phyloP scores from a whole-genome alignment of 164 flowering plant species.

The Magnolia kwangsiensis region DNA sequence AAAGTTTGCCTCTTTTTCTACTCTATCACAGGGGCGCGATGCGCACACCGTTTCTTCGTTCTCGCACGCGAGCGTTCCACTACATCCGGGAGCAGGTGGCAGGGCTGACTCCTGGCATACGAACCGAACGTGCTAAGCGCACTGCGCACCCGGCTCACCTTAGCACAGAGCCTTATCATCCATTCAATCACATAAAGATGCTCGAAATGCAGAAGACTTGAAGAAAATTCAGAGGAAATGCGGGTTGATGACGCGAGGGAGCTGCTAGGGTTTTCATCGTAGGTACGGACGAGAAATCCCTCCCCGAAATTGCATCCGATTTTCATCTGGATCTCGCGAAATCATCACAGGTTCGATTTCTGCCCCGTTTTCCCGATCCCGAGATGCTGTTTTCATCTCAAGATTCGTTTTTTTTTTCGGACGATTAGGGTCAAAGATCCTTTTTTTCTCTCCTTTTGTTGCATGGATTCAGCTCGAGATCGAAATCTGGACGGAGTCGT shows the following conservation, averaged over 20 bases:
- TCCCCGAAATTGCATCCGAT: not conserved
- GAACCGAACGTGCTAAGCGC: no score
- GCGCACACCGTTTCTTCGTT: not conserved
- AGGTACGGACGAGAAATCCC: not conserved
- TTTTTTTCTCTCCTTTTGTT: not conserved
- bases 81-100: not conserved
- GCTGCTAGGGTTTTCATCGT: constrained; percentile 39
- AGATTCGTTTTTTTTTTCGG: not conserved
- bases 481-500: not conserved
- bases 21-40: not conserved
- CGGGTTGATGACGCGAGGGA: constrained; percentile 41
- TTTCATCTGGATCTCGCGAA: not conserved
- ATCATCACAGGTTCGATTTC: not conserved
- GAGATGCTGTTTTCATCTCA: not conserved
- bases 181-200: not conserved
- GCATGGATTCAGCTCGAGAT: not conserved
- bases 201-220: constrained; percentile 6
- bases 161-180: not conserved
- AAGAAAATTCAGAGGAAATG: constrained; percentile 24
- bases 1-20: not conserved
- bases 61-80: not conserved
- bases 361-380: not conserved
- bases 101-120: no score
- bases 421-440: no score
- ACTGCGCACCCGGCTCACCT: not conserved